Evolutionary conservation across 2,329 filamentous ascomycete genomes (phyloP).

Genomic region (Fusarium nanum): DNA sequence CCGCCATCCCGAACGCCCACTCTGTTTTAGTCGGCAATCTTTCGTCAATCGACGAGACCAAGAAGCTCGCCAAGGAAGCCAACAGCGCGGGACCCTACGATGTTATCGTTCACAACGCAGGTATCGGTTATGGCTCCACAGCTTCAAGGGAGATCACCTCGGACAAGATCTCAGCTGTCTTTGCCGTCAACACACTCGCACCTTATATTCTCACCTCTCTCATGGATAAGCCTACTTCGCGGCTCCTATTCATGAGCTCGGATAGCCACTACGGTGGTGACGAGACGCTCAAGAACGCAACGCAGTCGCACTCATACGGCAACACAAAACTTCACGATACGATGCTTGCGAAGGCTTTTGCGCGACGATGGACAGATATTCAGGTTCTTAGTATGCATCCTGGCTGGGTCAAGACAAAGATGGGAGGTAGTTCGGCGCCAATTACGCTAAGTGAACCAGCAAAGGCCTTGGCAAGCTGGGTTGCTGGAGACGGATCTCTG

Average conservation of each 20-base stretch:
- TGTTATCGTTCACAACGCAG: slow-evolving; percentile 37
- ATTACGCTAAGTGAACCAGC: slow-evolving; percentile 14
- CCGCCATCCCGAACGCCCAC: slow-evolving; percentile 26
- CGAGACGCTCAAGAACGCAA: slow-evolving; percentile 20
- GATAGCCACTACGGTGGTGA: slow-evolving; percentile 37
- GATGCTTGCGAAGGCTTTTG: slow-evolving; percentile 38
- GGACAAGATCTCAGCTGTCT: slow-evolving; percentile 33
- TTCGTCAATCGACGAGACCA: slow-evolving; percentile 32
- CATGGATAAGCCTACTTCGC: slow-evolving; percentile 25
- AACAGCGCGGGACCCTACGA: slow-evolving; percentile 33
- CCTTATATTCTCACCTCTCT: slow-evolving; percentile 36
- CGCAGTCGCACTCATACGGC: slow-evolving; percentile 34
- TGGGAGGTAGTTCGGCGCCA: slow-evolving; percentile 33
- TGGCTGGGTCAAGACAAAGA: slow-evolving; percentile 39
- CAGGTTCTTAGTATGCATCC: slow-evolving; percentile 39
- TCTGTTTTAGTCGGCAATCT: slow-evolving; percentile 26
- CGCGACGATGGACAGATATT: slow-evolving; percentile 25
- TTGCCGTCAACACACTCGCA: slow-evolving; percentile 36
- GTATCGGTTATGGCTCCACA: slow-evolving; percentile 35
- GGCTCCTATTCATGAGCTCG: slow-evolving; percentile 35
- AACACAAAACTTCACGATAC: slow-evolving; percentile 39
- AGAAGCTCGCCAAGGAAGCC: slow-evolving; percentile 32
- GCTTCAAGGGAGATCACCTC: slow-evolving; percentile 15
- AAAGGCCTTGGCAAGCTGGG: slow-evolving; percentile 28
- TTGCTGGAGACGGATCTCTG: slow-evolving; percentile 23